Conservation (phyloP, 2,329 filamentous ascomycete genomes). For the Teratosphaeria nubilosa region DNA sequence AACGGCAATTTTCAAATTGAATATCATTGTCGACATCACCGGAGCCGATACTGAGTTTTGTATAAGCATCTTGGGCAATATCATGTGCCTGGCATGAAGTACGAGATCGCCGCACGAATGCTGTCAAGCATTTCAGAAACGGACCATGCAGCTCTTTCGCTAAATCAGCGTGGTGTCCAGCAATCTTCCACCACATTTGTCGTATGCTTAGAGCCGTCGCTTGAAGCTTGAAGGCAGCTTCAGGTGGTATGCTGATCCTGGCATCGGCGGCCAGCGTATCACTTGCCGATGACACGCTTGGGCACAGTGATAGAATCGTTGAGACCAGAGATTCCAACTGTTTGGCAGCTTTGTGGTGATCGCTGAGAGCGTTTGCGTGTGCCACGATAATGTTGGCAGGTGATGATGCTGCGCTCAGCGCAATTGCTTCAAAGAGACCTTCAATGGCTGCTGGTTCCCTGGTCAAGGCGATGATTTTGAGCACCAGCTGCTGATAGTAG, state of each 20-base stretch:
- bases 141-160: conserved; percentile 58
- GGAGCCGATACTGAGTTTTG: not conserved
- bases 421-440: conserved; percentile 46
- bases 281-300: conserved; percentile 54
- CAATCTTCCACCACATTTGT: conserved; percentile 56
- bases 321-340: conserved; percentile 60
- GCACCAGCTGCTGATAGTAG: conserved; percentile 52
- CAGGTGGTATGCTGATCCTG: conserved; percentile 47
- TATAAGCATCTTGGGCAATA: not conserved
- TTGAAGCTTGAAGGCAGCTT: conserved; percentile 53
- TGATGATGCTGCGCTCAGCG: conserved; percentile 44
- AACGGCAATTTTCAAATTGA: not conserved
- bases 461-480: conserved; percentile 52
- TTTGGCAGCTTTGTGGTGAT: conserved; percentile 46
- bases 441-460: conserved; percentile 53
- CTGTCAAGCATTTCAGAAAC: conserved; percentile 51
- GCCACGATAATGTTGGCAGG: conserved; percentile 48
- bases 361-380: conserved; percentile 38
- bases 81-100: not conserved
- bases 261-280: conserved; percentile 48
- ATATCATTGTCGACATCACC: not conserved
- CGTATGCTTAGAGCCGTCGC: conserved; percentile 51
- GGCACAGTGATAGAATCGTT: conserved; percentile 54
- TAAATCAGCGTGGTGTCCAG: conserved; percentile 48
- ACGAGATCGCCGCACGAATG: conserved; percentile 35